phyloP scores from a whole-genome alignment of 306 rosid genomes.

The Dalbergia cochinchinensis region DNA sequence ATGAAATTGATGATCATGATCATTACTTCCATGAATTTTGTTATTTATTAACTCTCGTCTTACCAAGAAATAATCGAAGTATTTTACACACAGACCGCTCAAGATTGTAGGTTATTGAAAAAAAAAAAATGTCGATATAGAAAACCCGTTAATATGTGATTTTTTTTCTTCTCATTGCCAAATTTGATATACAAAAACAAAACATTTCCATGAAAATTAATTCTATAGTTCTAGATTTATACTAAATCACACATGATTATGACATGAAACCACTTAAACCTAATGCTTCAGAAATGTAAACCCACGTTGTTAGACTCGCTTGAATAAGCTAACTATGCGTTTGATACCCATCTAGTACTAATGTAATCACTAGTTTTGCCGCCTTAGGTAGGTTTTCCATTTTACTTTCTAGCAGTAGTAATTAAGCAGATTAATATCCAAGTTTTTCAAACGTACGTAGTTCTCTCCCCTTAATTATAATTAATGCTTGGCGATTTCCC shows the following conservation, averaged over 20 bases:
- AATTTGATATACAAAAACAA: not conserved
- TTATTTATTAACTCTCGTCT: not conserved
- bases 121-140: not conserved
- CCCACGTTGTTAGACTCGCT: not conserved
- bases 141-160: not conserved
- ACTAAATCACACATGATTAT: slow-evolving; percentile 13
- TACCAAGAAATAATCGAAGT: not conserved
- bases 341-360: not conserved
- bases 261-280: slow-evolving; percentile 20
- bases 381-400: not conserved
- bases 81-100: not conserved
- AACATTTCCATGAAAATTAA: not conserved
- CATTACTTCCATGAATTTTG: not conserved
- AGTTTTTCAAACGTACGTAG: too few relatives aligned
- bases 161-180: not conserved
- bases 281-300: slow-evolving; percentile 8
- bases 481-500: not conserved
- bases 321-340: not conserved
- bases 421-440: not conserved
- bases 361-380: not conserved
- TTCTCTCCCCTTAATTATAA: not conserved
- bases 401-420: slow-evolving; percentile 8
- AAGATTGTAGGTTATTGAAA: not conserved
- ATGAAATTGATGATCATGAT: not conserved
- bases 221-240: not conserved